phyloP scores from a whole-genome alignment of 306 rosid species.

The Prunus armeniaca region DNA sequence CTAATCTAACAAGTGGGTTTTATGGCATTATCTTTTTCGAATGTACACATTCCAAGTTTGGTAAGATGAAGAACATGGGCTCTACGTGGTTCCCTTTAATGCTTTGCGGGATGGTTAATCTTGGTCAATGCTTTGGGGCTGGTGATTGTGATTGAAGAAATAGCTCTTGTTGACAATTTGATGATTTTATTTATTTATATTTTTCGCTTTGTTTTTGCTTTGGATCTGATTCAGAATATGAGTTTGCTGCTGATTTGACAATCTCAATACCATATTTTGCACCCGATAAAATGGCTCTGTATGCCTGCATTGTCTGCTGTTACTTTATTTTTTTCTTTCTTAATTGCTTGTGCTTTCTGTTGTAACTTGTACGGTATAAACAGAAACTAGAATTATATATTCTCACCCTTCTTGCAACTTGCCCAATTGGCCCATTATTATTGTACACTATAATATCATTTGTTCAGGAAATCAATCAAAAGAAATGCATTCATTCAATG shows the following conservation, averaged over 20 bases:
- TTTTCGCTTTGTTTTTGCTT: not conserved
- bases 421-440: not conserved
- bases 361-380: not conserved
- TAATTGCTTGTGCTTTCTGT: no score
- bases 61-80: not conserved
- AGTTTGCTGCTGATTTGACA: not conserved
- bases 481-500: not conserved
- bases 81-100: not conserved
- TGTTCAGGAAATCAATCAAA: not conserved
- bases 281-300: not conserved
- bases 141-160: constrained; percentile 7
- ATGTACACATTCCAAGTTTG: not conserved
- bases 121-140: constrained; percentile 34
- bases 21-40: not conserved
- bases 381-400: not conserved
- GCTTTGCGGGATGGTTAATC: constrained; percentile 2
- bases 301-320: not conserved
- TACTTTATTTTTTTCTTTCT: no score
- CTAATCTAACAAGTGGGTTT: constrained; percentile 22
- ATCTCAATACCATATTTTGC: not conserved
- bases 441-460: not conserved
- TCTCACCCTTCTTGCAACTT: not conserved
- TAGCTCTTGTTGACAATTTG: not conserved
- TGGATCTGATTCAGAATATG: not conserved
- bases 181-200: not conserved